These are phyloP conservation scores for Haplosporangium gracile DNA, from an alignment of 192 early-diverging fungal species.

Conservation along the genomic window DNA sequence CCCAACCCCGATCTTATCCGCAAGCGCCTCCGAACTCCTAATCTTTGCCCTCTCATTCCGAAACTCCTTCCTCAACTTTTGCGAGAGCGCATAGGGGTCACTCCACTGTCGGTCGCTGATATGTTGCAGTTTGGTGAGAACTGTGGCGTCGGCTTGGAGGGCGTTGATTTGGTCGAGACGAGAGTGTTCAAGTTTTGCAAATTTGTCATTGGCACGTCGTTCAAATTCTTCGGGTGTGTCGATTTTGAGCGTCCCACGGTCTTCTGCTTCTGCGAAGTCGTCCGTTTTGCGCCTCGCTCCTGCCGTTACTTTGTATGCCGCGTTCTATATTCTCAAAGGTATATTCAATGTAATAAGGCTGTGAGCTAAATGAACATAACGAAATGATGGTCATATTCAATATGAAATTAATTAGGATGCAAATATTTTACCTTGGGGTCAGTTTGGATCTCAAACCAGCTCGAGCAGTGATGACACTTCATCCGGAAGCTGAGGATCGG, in stretches of 20 bases:
- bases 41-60: constrained; percentile 55
- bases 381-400: not conserved
- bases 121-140: constrained; percentile 71
- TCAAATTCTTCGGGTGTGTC: constrained; percentile 44
- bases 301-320: constrained; percentile 72
- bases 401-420: not conserved
- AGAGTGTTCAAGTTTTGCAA: constrained; percentile 70
- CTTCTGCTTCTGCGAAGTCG: constrained; percentile 71
- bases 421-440: constrained; percentile 82
- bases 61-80: constrained; percentile 78
- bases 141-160: constrained; percentile 55
- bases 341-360: no score
- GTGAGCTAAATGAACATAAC: not conserved
- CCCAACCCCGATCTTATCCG: constrained; percentile 42
- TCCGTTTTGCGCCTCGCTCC: constrained; percentile 87
- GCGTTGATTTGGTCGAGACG: constrained; percentile 65
- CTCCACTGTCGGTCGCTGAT: constrained; percentile 82
- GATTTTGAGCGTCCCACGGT: constrained; percentile 74
- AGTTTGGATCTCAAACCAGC: constrained; percentile 94
- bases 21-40: constrained; percentile 21
- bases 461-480: constrained; percentile 91
- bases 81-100: constrained; percentile 83
- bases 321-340: constrained; percentile 60
- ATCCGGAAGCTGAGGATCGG: constrained; percentile 92
- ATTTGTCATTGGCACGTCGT: constrained; percentile 28